These are phyloP conservation scores for Alopecurus myosuroides DNA, from an alignment of 176 grass and related monocot species.

Conservation along the genomic window DNA sequence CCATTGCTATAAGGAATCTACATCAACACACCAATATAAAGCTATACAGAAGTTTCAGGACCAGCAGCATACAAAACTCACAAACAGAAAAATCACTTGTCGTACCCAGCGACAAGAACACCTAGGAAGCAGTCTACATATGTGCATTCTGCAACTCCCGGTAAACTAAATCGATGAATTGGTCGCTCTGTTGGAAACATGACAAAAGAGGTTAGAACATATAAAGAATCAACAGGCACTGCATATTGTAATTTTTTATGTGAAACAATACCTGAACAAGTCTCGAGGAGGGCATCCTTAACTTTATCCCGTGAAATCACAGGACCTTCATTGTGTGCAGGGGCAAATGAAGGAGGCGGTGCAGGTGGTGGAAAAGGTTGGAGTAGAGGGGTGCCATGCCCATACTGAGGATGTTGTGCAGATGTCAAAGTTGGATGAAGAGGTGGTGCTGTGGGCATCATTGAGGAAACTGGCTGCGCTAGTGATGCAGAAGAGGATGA, in stretches of 20 bases:
- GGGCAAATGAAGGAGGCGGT: conserved; percentile 57
- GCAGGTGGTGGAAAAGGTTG: conserved; percentile 70
- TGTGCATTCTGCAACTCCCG: conserved; percentile 59
- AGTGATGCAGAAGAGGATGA: conserved; percentile 48
- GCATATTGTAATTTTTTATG: background rate
- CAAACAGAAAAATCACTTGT: background rate
- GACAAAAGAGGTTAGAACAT: background rate
- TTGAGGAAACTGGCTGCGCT: conserved; percentile 30
- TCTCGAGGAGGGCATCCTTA: conserved; percentile 58
- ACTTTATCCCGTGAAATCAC: conserved; percentile 77
- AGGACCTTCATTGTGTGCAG: conserved; percentile 16
- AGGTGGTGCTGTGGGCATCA: conserved; percentile 38
- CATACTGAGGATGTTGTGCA: conserved; percentile 35
- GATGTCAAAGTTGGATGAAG: conserved; percentile 34
- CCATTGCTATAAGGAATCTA: conserved; percentile 27
- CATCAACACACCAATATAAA: conserved; percentile 7
- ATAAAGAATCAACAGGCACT: background rate
- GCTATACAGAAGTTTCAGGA: conserved; percentile 36
- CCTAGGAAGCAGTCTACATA: conserved; percentile 22
- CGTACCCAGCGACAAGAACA: background rate
- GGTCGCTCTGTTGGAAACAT: conserved; percentile 46
- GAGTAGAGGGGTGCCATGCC: conserved; percentile 45
- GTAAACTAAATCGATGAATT: conserved; percentile 70
- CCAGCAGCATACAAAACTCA: conserved; percentile 28
- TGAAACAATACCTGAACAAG: conserved; percentile 66